phyloP scores from a whole-genome alignment of 1,284 basidiomycete genomes.

The Rhodotorula sp. region DNA sequence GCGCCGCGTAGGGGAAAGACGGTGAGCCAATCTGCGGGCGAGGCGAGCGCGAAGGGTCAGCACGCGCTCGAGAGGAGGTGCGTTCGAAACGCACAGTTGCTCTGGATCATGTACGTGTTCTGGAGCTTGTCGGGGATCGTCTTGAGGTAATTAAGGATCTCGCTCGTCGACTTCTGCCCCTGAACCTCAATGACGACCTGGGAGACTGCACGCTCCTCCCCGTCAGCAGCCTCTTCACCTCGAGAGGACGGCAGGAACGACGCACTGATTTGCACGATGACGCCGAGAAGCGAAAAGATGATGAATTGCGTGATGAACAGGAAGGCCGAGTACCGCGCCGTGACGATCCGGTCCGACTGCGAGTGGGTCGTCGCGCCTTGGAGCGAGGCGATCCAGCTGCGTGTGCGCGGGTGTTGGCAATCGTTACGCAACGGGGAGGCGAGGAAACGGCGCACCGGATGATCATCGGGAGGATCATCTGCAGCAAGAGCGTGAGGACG shows the following conservation, averaged over 20 bases:
- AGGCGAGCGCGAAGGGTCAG: conserved; percentile 48
- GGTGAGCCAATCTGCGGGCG: conserved; percentile 80
- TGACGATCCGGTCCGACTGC: conserved; percentile 80
- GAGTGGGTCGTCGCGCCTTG: conserved; percentile 61
- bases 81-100: conserved; percentile 47
- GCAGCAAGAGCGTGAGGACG: conserved; percentile 80
- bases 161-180: conserved; percentile 8
- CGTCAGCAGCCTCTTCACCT: not conserved
- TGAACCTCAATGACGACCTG: conserved; percentile 39
- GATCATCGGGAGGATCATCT: conserved; percentile 80
- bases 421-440: too few species aligned
- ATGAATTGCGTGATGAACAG: conserved; percentile 84
- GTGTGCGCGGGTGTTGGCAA: not conserved
- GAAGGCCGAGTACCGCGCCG: conserved; percentile 88
- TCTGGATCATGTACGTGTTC: conserved; percentile 62
- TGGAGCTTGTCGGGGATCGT: conserved; percentile 40
- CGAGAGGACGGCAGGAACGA: conserved; percentile 26
- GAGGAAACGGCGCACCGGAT: conserved; percentile 70
- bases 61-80: conserved; percentile 53
- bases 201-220: conserved; percentile 11
- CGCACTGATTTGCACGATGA: conserved; percentile 69
- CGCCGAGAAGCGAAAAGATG: conserved; percentile 87
- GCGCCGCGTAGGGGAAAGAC: conserved; percentile 95
- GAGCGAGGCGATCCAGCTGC: conserved; percentile 43
- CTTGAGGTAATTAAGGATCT: conserved; percentile 37